Evolutionary conservation across 257 asterid genomes (phyloP).

Genomic region (Ehretia macrophylla): DNA sequence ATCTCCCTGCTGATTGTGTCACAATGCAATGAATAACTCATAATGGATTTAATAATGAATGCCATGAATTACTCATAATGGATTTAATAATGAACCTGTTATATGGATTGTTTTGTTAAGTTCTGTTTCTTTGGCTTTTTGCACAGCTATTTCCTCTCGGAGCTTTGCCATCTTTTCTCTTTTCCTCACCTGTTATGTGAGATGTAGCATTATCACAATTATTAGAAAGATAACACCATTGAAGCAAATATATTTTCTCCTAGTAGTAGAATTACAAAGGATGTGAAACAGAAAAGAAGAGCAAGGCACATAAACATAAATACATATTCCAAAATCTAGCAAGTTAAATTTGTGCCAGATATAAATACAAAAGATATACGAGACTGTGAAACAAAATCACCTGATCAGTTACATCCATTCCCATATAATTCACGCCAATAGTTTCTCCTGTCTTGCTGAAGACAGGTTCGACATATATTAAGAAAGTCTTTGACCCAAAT

Average conservation of each 20-base stretch:
- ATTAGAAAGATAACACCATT: background rate
- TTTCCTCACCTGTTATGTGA: slow-evolving; percentile 50
- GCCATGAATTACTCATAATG: background rate
- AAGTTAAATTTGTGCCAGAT: too few relatives aligned
- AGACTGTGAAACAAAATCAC: slow-evolving; percentile 19
- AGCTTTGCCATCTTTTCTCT: slow-evolving; percentile 81
- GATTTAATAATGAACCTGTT: slow-evolving; percentile 18
- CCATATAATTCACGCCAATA: slow-evolving; percentile 88
- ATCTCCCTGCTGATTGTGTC: too few relatives aligned
- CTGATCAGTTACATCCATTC: slow-evolving; percentile 94
- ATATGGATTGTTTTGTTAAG: slow-evolving; percentile 86
- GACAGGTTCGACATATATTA: slow-evolving; percentile 82
- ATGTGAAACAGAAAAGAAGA: too few relatives aligned
- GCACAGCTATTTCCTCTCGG: slow-evolving; percentile 95
- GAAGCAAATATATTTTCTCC: background rate
- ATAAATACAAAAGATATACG: too few relatives aligned
- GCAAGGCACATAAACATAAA: too few relatives aligned
- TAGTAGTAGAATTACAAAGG: too few relatives aligned
- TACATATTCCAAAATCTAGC: too few relatives aligned
- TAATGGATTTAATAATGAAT: background rate
- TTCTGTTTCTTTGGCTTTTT: slow-evolving; percentile 87
- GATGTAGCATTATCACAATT: background rate
- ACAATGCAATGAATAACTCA: too few relatives aligned
- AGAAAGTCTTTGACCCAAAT: slow-evolving; percentile 75
- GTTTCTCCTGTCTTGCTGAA: slow-evolving; percentile 86